Base-by-base conservation (phyloP, 2,329 filamentous ascomycete genomes). In the Pestalotiopsis sp. region DNA sequence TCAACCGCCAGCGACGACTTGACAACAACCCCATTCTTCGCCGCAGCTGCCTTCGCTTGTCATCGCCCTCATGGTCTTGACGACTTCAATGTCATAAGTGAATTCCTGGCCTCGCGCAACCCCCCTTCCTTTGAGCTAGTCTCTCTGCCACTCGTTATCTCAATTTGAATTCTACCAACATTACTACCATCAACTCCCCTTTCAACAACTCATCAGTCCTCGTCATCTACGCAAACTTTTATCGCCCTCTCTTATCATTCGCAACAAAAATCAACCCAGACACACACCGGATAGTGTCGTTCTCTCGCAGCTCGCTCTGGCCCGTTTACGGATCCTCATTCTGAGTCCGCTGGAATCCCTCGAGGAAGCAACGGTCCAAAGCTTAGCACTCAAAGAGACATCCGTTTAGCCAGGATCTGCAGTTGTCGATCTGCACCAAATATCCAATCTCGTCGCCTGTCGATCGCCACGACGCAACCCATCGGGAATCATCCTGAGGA, bases 91-190 rank as follows among this genome's bases (percentile, higher is more conserved):
- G 49, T 38, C 36, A 59, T 66, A 59, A 45, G 58, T 9, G 25
- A 25, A 14, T n/a, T 17, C 20, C 23, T 27, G 12, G 31, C 27
- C 6, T 66, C 17, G 58, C 20, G 17, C 52, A 58, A 23, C 23
- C 36, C 31, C 31, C 31, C 70, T 72, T 73, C 75, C 71, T 70
- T 74, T 76, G 83, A 85, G 83, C 83, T 84, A 84, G 83, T 81
- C 82, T 84, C 82, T 76, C 72, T 75, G 77, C 81, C 82, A 81
- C 80, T 84, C 83, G 80, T 83, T 84, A 79, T 41, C 61, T 49
- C 55, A 14, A 9, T 36, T 60, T 66, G 59, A 31, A 59, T 59
- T 66, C 64, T 66, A 31, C 27, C 39, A 20, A n/a, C n/a, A 52
- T 27, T 27, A 25, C 23, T 38, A 23, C 49, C 64, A 36, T 49